Percentiles rank a stretch among this genome's conserved stretches.
These are phyloP conservation scores for Cairneyella variabilis DNA, from an alignment of 495 filamentous ascomycete species.

Conservation along the genomic window DNA sequence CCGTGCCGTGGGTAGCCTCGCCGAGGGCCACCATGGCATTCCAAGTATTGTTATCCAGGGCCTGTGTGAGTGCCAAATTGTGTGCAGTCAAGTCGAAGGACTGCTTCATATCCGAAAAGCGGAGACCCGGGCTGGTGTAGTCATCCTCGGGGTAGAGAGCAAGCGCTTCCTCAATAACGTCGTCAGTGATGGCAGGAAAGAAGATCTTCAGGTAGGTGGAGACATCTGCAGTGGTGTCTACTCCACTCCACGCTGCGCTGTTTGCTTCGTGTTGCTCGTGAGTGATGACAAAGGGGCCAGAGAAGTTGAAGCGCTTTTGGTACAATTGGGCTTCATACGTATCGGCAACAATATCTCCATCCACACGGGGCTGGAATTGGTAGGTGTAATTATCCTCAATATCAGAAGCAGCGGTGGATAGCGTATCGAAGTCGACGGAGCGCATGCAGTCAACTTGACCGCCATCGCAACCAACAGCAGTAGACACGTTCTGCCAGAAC, in stretches of 20 bases:
- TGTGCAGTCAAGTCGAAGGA: conserved; percentile 34
- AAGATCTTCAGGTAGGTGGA: conserved; percentile 27
- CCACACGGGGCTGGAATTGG: conserved; percentile 36
- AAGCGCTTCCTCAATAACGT: conserved; percentile 26
- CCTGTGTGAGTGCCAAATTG: conserved; percentile 30
- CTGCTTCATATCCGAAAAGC: conserved; percentile 34
- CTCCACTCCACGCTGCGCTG: conserved; percentile 24
- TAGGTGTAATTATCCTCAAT: conserved; percentile 28
- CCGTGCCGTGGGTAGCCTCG: conserved; percentile 32
- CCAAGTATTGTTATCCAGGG: conserved; percentile 33
- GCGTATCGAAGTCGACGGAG: conserved; percentile 27
- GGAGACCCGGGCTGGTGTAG: conserved; percentile 30
- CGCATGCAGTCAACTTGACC: conserved; percentile 32
- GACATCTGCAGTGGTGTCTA: conserved; percentile 32
- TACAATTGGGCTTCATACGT: conserved; percentile 36
- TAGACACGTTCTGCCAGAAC: conserved; percentile 35
- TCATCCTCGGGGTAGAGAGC: conserved; percentile 30
- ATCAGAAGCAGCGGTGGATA: conserved; percentile 24
- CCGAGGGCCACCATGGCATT: conserved; percentile 29
- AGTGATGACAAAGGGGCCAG: conserved; percentile 31
- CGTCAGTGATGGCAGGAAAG: conserved; percentile 34
- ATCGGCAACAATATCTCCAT: conserved; percentile 35
- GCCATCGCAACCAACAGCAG: conserved; percentile 29
- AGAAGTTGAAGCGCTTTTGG: conserved; percentile 36
- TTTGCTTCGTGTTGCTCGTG: conserved; percentile 35